A percentile compares a stretch with the other conserved stretches of the same genome.
Conservation (phyloP, 2,329 filamentous ascomycete species). For the Aspergillus fumigatus region DNA sequence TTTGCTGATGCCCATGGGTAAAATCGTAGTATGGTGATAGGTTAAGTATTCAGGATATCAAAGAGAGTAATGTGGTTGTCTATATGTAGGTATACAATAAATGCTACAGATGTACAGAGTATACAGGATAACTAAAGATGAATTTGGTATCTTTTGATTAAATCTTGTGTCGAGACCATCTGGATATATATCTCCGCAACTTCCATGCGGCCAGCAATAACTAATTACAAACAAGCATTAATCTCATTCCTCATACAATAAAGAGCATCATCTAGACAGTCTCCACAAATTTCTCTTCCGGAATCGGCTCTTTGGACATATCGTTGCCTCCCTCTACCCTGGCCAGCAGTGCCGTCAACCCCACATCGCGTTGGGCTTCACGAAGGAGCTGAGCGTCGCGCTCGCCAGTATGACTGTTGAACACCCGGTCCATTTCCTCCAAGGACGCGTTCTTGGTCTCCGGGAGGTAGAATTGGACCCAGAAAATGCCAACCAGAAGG, state of each 20-base stretch:
- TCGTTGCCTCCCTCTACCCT: not conserved
- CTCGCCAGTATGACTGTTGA: constrained; percentile 25
- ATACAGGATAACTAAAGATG: no score
- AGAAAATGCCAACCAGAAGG: constrained; percentile 19
- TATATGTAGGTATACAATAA: no score
- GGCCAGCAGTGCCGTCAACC: constrained; percentile 19
- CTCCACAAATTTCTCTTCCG: constrained; percentile 5
- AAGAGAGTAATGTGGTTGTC: no score
- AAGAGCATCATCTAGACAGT: not conserved
- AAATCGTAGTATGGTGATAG: no score
- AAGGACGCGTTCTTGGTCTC: constrained; percentile 55
- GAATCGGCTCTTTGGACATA: not conserved
- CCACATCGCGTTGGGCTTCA: constrained; percentile 22
- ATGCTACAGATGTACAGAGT: no score
- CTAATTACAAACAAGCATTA: not conserved
- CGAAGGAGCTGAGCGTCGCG: constrained; percentile 21
- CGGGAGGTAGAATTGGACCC: constrained; percentile 43
- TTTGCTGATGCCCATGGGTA: no score
- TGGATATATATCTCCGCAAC: not conserved
- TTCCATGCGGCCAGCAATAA: not conserved
- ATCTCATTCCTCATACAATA: not conserved
- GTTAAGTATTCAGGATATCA: no score
- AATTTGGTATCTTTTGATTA: not conserved
- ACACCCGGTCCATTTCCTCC: constrained; percentile 48
- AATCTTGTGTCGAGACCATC: not conserved